Base-by-base conservation (phyloP, 1,139 yeast genomes). In the Saccharomycopsis hybrid region DNA sequence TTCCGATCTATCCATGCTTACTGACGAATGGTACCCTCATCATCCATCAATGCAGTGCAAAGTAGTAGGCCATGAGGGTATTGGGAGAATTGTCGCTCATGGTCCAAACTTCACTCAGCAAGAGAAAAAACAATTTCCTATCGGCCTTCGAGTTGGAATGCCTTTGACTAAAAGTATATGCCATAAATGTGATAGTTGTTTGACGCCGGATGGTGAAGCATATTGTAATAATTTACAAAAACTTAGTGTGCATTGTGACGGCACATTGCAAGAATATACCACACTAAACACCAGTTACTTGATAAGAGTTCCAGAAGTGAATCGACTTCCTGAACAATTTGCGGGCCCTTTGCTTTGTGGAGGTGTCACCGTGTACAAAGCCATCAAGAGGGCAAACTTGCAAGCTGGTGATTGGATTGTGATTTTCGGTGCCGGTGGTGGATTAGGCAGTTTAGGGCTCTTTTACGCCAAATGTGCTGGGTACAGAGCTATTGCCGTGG, bases 401-500 rank as follows among this genome's bases (percentile, higher is more conserved):
- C 56, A 58, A 50, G 75, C 82, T 54, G 84, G 84, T 58, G 73
- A 78, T 62, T 78, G 82, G 82, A 82, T 78, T 54, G 78, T 80
- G 55, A 66, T 78, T 57, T 76, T 82, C 49, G 84, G 84, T 68
- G 84, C 82, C 55, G 82, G 73, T 59, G 84, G 84, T 69, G 84
- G 84, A 61, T 74, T 78, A 63, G 84, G 84, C 61, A 75, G 84
- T 47, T 67, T 78, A 55, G 83, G 83, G 48, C 68, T 78, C 54
- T 84, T 78, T 67, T 78, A 78, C 64, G 84, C 82, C 57, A 73
- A 66, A 60, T 82, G 82, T 50, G 74, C 78, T 81, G 84, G 84
- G 58, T 74, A 66, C 67, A 70, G 83, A 66, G 82, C 77, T 51
- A 58, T 78, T 43, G 83, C 73, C 60, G 77, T 78, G 58, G 84